These are phyloP conservation scores for Botrytis galanthina DNA, from an alignment of 2,329 filamentous ascomycete species.

Conservation along the genomic window DNA sequence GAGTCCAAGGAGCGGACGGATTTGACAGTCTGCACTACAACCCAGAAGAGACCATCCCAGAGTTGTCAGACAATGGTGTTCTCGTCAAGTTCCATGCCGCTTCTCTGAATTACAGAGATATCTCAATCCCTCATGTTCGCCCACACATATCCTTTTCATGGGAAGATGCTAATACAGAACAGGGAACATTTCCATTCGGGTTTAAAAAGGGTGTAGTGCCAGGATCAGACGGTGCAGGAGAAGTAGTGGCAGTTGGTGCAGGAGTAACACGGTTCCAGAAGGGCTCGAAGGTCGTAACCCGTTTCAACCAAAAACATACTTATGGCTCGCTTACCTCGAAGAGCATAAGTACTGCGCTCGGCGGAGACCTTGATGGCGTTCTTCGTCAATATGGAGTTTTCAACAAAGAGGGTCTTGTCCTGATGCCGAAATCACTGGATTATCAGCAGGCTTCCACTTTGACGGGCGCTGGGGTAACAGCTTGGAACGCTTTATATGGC, in stretches of 20 bases:
- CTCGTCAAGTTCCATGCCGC: constrained; percentile 20
- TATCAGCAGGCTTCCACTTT: constrained; percentile 59
- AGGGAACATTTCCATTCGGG: constrained; percentile 11
- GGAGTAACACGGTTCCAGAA: constrained; percentile 31
- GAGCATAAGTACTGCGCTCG: constrained; percentile 23
- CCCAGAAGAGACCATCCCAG: background rate
- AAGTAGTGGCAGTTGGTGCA: constrained; percentile 34
- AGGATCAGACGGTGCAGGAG: constrained; percentile 19
- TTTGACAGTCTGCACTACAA: background rate
- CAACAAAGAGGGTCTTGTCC: constrained; percentile 50
- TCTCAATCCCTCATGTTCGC: background rate
- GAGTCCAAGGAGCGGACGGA: background rate
- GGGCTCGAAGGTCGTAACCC: constrained; percentile 39
- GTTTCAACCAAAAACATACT: constrained; percentile 24
- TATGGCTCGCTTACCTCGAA: background rate
- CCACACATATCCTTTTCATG: too few relatives aligned
- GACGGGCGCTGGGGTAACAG: constrained; percentile 61
- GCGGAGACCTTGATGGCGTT: constrained; percentile 41
- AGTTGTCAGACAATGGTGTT: background rate
- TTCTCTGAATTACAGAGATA: constrained; percentile 25
- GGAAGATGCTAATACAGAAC: background rate
- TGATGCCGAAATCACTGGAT: constrained; percentile 53
- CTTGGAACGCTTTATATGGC: constrained; percentile 63
- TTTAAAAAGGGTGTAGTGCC: constrained; percentile 8
- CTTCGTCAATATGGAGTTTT: constrained; percentile 45